phyloP scores from a whole-genome alignment of 2,329 filamentous ascomycete species.

The Aspergillus ruber region DNA sequence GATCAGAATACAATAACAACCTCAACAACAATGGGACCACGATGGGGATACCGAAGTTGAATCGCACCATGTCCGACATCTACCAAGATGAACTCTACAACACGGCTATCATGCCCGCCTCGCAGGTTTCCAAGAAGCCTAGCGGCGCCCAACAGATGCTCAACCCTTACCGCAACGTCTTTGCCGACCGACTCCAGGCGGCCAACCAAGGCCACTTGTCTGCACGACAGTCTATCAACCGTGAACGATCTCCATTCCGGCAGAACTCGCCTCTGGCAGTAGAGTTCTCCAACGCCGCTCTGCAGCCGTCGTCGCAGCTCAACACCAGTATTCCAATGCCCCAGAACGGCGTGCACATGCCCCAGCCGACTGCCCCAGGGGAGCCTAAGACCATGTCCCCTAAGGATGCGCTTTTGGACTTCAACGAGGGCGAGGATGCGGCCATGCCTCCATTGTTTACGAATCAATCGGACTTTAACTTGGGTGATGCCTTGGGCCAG shows the following conservation, averaged over 20 bases:
- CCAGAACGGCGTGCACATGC: constrained; percentile 25
- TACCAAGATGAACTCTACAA: constrained; percentile 82
- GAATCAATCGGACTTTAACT: constrained; percentile 49
- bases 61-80: constrained; percentile 78
- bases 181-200: constrained; percentile 69
- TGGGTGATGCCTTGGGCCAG: constrained; percentile 29
- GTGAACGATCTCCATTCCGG: constrained; percentile 76
- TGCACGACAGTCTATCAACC: constrained; percentile 51
- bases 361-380: constrained; percentile 15
- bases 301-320: constrained; percentile 33
- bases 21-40: constrained; percentile 23
- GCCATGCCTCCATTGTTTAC: constrained; percentile 67
- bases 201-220: constrained; percentile 68
- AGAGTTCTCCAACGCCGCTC: constrained; percentile 33
- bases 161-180: constrained; percentile 55
- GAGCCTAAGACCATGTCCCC: constrained; percentile 85
- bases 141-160: constrained; percentile 27
- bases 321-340: constrained; percentile 30
- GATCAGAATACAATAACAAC: constrained; percentile 49
- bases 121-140: constrained; percentile 32
- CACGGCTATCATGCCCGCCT: constrained; percentile 32
- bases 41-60: constrained; percentile 63
- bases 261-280: constrained; percentile 59
- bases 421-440: constrained; percentile 63
- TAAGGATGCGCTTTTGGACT: constrained; percentile 84